Evolutionary conservation across 768 basidiomycete species (phyloP).

Genomic region (Suillus clintonianus): DNA sequence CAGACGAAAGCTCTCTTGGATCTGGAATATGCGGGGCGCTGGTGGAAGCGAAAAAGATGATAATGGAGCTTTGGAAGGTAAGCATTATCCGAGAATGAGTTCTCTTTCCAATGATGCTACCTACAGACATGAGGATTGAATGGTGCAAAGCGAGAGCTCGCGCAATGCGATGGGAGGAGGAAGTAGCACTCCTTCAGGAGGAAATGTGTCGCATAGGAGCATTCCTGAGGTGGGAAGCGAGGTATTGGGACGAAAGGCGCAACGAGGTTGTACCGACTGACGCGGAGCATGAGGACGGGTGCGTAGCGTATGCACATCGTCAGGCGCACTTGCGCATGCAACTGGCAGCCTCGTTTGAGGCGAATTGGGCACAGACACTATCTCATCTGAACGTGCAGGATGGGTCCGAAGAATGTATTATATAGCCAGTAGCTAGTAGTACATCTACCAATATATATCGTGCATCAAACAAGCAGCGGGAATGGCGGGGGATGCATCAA

Average conservation of each 20-base stretch:
- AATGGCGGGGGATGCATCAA: too few species aligned
- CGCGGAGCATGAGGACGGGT: not conserved
- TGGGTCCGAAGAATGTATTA: too few species aligned
- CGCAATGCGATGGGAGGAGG: not conserved
- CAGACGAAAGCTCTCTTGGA: conserved; percentile 11
- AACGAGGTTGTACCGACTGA: not conserved
- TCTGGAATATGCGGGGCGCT: conserved; percentile 7
- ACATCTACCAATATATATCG: too few species aligned
- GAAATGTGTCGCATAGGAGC: not conserved
- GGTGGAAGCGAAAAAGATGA: not conserved
- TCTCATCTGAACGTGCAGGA: too few species aligned
- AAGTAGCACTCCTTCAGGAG: not conserved
- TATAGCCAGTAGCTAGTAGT: too few species aligned
- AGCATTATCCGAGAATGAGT: not conserved
- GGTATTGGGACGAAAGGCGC: not conserved
- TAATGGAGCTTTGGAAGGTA: not conserved
- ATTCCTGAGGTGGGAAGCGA: not conserved
- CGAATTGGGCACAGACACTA: too few species aligned
- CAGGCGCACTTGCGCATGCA: not conserved
- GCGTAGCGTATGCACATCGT: not conserved
- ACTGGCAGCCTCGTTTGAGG: not conserved
- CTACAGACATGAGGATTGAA: not conserved
- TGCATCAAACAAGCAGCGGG: too few species aligned
- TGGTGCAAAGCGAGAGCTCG: conserved; percentile 3
- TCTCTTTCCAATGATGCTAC: too few species aligned